A percentile compares a stretch with the other conserved stretches of the same genome.
phyloP scores from a whole-genome alignment of 2,329 filamentous ascomycete species.

The Aureobasidium lini region DNA sequence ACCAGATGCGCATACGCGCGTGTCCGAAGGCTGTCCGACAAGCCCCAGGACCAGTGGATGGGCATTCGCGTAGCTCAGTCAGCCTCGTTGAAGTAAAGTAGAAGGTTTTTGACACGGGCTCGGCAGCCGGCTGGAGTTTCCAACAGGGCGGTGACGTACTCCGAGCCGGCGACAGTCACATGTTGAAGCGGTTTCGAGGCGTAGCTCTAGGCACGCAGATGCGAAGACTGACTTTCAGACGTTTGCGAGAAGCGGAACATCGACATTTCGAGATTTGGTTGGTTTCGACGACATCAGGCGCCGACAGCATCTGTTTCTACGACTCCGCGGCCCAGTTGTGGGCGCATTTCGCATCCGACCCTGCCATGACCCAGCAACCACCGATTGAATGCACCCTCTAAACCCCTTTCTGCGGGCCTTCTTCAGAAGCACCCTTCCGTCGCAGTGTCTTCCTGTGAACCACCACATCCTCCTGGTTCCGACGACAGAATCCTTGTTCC shows the following conservation, averaged over 20 bases:
- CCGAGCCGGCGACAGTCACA: neutral
- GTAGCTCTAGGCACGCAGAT: neutral
- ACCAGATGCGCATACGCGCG: neutral
- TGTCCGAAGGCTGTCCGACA: neutral
- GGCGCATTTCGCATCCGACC: slow-evolving; percentile 5
- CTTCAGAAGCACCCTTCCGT: slow-evolving; percentile 88
- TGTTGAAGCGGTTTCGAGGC: neutral
- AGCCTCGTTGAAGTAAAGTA: neutral
- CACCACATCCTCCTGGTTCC: slow-evolving; percentile 90
- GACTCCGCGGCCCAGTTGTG: neutral
- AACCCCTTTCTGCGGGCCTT: slow-evolving; percentile 98
- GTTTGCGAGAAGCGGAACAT: neutral
- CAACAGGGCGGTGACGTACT: neutral
- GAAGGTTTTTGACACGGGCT: neutral
- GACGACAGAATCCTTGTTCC: slow-evolving; percentile 83
- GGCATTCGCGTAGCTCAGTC: neutral
- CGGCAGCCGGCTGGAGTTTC: neutral
- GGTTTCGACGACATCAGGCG: neutral
- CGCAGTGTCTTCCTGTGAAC: slow-evolving; percentile 85
- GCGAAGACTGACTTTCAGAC: neutral
- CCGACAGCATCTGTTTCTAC: neutral
- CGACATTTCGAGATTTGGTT: neutral
- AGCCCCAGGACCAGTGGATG: neutral
- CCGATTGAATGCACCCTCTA: slow-evolving; percentile 74
- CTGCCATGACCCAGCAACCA: neutral